Base-by-base conservation (phyloP, 176 grass and related monocot genomes). In the Ampelocalamus luodianensis region DNA sequence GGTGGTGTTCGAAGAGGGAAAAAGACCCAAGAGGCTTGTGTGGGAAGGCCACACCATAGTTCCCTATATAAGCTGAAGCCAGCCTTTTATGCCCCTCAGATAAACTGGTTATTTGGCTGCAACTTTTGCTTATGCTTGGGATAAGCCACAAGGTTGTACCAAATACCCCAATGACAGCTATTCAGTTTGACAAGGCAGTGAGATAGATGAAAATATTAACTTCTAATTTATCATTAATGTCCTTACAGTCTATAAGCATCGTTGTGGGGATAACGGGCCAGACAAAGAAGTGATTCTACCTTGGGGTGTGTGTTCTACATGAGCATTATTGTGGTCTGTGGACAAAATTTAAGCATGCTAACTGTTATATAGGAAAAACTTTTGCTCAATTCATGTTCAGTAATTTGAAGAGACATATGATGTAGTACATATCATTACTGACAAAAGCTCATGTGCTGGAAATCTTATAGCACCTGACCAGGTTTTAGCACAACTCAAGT, bases 121-220 rank as follows among this genome's bases (percentile, higher is more conserved):
- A 65, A 80, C 27, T 80, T 80, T 49, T 53, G 78, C 11, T 68
- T 67, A 68, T 23, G 20, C 43, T 80, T 24, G 44, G 44, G 20
- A 51, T 80, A 80, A 64, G 22, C 18, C 32, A 81, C 32, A 1
- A 26, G 58, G 58, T 10, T 26, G 58, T 10, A 61, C 9, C 58
- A 23, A n/a, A 58, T 58, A 10, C 55, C 55, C 55, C 1, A 61
- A 78, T 43, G 8, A 63, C 7, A 79, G 29, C 29, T 39, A 32
- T 37, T 39, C 29, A 68, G 39, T 53, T 36, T 53, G 6, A 38
- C 13, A 80, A 68, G 45, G 20, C 3, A 17, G 68, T 42, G 77
- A 66, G 44, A 66, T 37, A 48, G n/a, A 80, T 39, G 18, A 78
- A 63, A 46, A 48, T 34, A 22, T 27, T 60, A n/a, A 39, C 22